phyloP scores from a whole-genome alignment of 768 basidiomycete species.

The Xerocomus spinulosus region DNA sequence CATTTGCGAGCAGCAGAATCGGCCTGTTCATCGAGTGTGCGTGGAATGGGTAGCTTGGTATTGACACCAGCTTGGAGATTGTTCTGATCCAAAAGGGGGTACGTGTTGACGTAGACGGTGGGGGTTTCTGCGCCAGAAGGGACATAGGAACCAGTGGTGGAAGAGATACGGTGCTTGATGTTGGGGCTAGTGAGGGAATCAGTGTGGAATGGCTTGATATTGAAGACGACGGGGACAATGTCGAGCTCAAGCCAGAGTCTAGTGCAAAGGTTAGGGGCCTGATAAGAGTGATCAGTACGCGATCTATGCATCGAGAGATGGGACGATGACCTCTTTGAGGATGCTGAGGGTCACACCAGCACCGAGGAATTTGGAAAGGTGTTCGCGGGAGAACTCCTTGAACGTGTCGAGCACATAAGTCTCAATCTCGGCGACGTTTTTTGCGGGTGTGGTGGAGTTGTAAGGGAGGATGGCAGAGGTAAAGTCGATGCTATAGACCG shows the following conservation, averaged over 20 bases:
- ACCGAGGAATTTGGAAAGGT: conserved; percentile 83
- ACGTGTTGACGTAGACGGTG: conserved; percentile 58
- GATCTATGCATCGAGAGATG: conserved; percentile 4
- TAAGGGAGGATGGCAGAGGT: conserved; percentile 54
- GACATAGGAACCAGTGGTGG: conserved; percentile 73
- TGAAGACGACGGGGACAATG: conserved; percentile 81
- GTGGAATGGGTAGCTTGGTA: conserved; percentile 64
- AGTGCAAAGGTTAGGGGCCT: conserved; percentile 81
- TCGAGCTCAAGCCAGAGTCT: conserved; percentile 80
- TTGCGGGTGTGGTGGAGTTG: conserved; percentile 45
- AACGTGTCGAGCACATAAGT: conserved; percentile 58
- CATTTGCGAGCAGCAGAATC: conserved; percentile 84
- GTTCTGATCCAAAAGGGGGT: conserved; percentile 42
- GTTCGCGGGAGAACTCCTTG: conserved; percentile 67
- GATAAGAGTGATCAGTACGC: conserved; percentile 19
- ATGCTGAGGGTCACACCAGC: conserved; percentile 71
- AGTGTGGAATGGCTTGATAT: conserved; percentile 79
- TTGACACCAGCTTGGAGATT: conserved; percentile 42
- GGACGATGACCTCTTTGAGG: conserved; percentile 54
- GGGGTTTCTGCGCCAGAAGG: conserved; percentile 76
- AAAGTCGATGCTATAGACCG: conserved; percentile 80
- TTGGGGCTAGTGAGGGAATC: conserved; percentile 76
- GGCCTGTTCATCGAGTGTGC: conserved; percentile 79
- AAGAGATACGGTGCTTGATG: conserved; percentile 78
- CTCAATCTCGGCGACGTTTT: conserved; percentile 60